Percentiles rank a stretch among this genome's conserved stretches.
Evolutionary conservation across 495 filamentous ascomycete genomes (phyloP).

Genomic region (Rostrohypoxylon terebratum): DNA sequence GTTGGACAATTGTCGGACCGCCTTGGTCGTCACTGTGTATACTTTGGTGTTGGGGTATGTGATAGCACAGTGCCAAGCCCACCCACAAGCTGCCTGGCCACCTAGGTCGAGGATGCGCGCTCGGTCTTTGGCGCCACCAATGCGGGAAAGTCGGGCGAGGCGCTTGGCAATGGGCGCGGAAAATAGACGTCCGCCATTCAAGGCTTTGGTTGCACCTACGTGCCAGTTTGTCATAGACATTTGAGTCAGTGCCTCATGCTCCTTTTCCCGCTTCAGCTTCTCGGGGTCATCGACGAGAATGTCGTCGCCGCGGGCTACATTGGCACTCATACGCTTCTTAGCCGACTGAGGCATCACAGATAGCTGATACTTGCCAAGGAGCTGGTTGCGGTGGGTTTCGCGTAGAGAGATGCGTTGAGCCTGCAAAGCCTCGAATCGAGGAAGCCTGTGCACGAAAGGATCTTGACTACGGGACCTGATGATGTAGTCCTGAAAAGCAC

Average conservation of each 20-base stretch:
- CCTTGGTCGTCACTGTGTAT: constrained; percentile 83
- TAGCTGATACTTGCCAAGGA: constrained; percentile 81
- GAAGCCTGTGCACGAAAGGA: constrained; percentile 82
- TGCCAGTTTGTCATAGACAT: constrained; percentile 81
- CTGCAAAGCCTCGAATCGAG: constrained; percentile 90
- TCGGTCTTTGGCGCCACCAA: constrained; percentile 61
- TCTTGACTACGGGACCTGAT: constrained; percentile 71
- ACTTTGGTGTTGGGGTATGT: constrained; percentile 86
- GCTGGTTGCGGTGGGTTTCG: constrained; percentile 73
- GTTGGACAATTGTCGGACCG: constrained; percentile 71
- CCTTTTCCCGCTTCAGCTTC: constrained; percentile 77
- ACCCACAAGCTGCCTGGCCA: constrained; percentile 86
- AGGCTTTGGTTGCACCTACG: constrained; percentile 77
- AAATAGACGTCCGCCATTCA: constrained; percentile 85
- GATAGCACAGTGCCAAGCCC: constrained; percentile 92
- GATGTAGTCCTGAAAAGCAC: constrained; percentile 81
- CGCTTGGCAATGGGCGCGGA: constrained; percentile 76
- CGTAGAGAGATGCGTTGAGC: constrained; percentile 76
- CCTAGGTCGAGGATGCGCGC: constrained; percentile 88
- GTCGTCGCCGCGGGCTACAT: constrained; percentile 68
- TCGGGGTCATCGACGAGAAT: constrained; percentile 65
- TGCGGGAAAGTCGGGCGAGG: constrained; percentile 63
- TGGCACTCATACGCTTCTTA: constrained; percentile 69
- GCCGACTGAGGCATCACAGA: constrained; percentile 66
- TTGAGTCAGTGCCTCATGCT: constrained; percentile 81